Base-by-base conservation (phyloP, 1,284 basidiomycete genomes). In the Ustilago vetiveriae region DNA sequence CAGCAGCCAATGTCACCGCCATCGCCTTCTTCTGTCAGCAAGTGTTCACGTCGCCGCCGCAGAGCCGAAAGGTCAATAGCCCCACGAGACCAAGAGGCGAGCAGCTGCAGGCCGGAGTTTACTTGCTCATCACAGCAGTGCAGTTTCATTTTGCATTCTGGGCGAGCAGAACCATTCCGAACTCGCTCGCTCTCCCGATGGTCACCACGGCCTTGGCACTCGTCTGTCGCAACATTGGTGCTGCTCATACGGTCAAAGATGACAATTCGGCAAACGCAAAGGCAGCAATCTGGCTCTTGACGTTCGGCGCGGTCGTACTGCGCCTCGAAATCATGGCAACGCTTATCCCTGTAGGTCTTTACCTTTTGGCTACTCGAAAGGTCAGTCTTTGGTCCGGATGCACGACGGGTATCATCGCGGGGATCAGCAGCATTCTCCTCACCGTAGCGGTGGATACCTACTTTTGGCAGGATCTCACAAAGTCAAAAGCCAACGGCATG, bases 121-220 rank as follows among this genome's bases (percentile, higher is more conserved):
- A 90, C 79, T 82, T 87, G 1, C 56, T 92, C 0, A 79, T 96
- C 21, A 88, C 89, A 2, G 86, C 88, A 57, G 87, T 88, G 0
- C 93, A 96, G 80, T 98, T 97, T 80, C 95, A 98, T 82, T 82
- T 94, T 11, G 88, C 89, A 4, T 99, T 93, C 82, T 98, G 93
- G 89, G 90, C 92, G 83, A 88, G 92, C 4, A 85, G 95, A 41
- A 96, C 95, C 0, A 84, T 97, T 14, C 94, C 95, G 0, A 99
- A 99, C 82, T 94, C 94, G 87, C 88, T 94, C 65, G 93, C 93
- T 4, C 84, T 95, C 17, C 85, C 90, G 3, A 38, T 91, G 88
- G 90, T 48, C 89, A 89, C 54, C 65, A n/a, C 89, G 16, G 87
- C 90, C 0, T 82, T 86, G 10, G 88, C 84, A 39, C 73, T 88